Evolutionary conservation across 1,284 basidiomycete genomes (phyloP), one percentile per base, ranked within the genome.

Genomic region (Tylopilus sp.): DNA sequence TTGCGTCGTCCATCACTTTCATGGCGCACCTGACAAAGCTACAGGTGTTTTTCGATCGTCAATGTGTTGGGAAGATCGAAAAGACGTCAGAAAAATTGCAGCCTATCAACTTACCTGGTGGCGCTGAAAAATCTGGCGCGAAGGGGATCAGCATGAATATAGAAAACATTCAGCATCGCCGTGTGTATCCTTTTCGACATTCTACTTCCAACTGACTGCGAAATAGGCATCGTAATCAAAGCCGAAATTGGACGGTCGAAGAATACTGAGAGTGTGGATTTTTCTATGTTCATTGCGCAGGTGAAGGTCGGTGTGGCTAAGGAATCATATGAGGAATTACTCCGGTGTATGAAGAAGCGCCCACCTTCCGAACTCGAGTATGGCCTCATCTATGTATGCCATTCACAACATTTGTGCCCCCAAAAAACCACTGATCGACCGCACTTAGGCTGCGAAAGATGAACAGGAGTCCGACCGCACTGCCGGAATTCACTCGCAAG

Each of bases 311-410:
- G 83, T 12, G 81, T 96, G 6, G 89, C 91, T 65, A 82, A 87
- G 64, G 90, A 92, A 66, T 87, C 95, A 70, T 84, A 86, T 1
- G 77, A 84, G 6, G 96, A 98, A 78, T 84, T 98, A 54, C 88
- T 94, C 72, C 86, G 96, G 58, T 94, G 95, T 12, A 98, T 96
- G 1, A 98, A 98, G 86, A 99, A 99, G 84, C 89, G 93, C 52
- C 92, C 95, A 0, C 96, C 96, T 0, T 83, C 81, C 6, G 86
- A 82, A 62, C 89, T 96, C 74, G 90, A 87, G 57, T 91, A 95
- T 63, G 90, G 94, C 68, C 82, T 99, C 29, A 95, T 99, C 53
- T 98, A 94, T 82, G 91, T 93, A 62, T 69, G 88, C 81, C 7
- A 8, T 26, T 19, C 18, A 26, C 55, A 53, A 24, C 51, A 26